Conservation (phyloP, 2,329 filamentous ascomycete genomes). For the Microdochium paspali region DNA sequence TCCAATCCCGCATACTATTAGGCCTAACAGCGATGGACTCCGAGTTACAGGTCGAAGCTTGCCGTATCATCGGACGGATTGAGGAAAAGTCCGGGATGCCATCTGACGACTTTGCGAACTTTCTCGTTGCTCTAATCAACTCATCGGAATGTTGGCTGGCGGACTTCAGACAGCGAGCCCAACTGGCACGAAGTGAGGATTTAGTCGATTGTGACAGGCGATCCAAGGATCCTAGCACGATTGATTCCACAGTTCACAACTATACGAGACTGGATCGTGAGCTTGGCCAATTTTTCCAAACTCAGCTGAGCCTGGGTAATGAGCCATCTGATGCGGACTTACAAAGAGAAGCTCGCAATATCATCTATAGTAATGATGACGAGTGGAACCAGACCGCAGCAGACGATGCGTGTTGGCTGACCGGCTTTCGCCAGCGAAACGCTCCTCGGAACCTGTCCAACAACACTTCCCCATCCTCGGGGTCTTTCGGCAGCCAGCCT, state of each 20-base stretch:
- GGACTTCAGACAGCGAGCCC: slow-evolving; percentile 44
- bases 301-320: slow-evolving; percentile 32
- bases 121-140: slow-evolving; percentile 43
- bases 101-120: slow-evolving; percentile 41
- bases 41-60: slow-evolving; percentile 51
- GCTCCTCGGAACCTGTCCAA: slow-evolving; percentile 10
- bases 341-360: slow-evolving; percentile 47
- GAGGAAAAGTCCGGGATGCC: slow-evolving; percentile 41
- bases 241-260: slow-evolving; percentile 52
- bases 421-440: slow-evolving; percentile 41
- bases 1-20: slow-evolving; percentile 37
- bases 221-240: slow-evolving; percentile 42
- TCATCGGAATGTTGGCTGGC: slow-evolving; percentile 44
- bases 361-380: slow-evolving; percentile 54
- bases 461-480: slow-evolving; percentile 8
- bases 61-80: slow-evolving; percentile 45
- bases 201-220: slow-evolving; percentile 36
- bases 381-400: slow-evolving; percentile 56
- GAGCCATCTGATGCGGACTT: slow-evolving; percentile 44
- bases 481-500: slow-evolving; percentile 6
- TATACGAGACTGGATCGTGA: slow-evolving; percentile 47
- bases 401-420: slow-evolving; percentile 45
- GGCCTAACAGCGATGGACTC: slow-evolving; percentile 51
- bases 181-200: slow-evolving; percentile 47
- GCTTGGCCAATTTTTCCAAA: slow-evolving; percentile 39